phyloP scores from a whole-genome alignment of 1,284 basidiomycete genomes.

The Psilocybe mexicana region DNA sequence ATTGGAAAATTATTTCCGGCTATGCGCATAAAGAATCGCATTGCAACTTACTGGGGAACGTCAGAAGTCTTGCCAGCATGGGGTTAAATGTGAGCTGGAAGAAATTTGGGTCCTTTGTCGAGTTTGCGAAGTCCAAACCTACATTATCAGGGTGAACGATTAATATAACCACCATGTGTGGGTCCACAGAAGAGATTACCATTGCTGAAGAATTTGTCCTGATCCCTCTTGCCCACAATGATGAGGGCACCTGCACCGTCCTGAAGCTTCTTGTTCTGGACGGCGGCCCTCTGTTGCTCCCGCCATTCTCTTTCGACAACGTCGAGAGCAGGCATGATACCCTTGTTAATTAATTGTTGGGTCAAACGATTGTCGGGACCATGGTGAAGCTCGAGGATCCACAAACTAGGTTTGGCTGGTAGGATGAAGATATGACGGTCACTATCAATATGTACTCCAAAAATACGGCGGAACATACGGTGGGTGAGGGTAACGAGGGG shows the following conservation, averaged over 20 bases:
- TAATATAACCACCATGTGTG: too few relatives aligned
- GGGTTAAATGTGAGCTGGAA: slow-evolving; percentile 65
- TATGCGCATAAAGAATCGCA: background rate
- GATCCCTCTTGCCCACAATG: slow-evolving; percentile 69
- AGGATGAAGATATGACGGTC: background rate
- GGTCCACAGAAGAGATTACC: slow-evolving; percentile 41
- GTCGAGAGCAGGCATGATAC: slow-evolving; percentile 73
- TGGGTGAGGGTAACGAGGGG: slow-evolving; percentile 65
- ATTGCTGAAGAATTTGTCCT: slow-evolving; percentile 91
- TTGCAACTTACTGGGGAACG: slow-evolving; percentile 63
- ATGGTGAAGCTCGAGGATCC: slow-evolving; percentile 80
- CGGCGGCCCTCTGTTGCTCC: slow-evolving; percentile 46
- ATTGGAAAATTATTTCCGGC: slow-evolving; percentile 8
- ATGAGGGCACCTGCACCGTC: slow-evolving; percentile 72
- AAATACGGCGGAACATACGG: slow-evolving; percentile 43
- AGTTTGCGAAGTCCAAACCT: slow-evolving; percentile 75
- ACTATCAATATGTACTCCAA: background rate
- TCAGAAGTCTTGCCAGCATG: slow-evolving; percentile 53
- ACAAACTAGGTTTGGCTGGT: slow-evolving; percentile 59
- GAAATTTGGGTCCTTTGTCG: slow-evolving; percentile 67
- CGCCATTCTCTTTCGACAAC: slow-evolving; percentile 82
- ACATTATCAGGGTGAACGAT: background rate
- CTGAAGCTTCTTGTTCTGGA: slow-evolving; percentile 43
- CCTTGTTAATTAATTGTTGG: slow-evolving; percentile 57
- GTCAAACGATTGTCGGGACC: slow-evolving; percentile 77